Evolutionary conservation across 495 filamentous ascomycete genomes (phyloP).

Genomic region (Hypomontagnella monticulosa): DNA sequence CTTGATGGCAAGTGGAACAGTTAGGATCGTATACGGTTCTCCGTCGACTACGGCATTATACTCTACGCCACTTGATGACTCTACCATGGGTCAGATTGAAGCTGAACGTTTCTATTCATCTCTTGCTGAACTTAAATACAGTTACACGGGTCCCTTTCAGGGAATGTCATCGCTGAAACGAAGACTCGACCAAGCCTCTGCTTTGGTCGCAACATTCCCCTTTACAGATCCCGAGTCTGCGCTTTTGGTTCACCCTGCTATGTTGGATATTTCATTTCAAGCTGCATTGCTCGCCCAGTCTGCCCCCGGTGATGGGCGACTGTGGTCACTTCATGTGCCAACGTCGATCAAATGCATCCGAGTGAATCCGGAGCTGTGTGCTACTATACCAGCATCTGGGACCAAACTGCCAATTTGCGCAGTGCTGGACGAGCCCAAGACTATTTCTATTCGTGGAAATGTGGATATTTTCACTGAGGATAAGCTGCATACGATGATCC

Average conservation of each 20-base stretch:
- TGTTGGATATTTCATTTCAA: conserved; percentile 7
- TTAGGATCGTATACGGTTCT: no score
- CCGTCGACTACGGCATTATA: no score
- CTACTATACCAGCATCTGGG: no score
- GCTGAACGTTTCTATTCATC: background rate
- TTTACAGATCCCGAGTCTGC: background rate
- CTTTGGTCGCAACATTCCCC: background rate
- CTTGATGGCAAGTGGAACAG: no score
- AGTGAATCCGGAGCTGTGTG: no score
- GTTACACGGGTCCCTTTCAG: background rate
- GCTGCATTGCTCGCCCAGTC: background rate
- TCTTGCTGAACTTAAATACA: background rate
- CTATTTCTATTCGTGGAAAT: no score
- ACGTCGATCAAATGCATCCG: no score
- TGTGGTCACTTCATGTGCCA: conserved; percentile 3
- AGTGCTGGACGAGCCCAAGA: no score
- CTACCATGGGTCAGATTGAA: background rate
- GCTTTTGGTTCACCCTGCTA: conserved; percentile 2
- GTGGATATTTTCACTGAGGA: no score
- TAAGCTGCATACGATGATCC: no score
- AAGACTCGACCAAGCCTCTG: background rate
- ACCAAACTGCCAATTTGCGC: no score
- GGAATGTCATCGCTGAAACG: background rate
- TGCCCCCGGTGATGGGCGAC: background rate
- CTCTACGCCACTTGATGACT: no score